Conservation (phyloP, 805 yeast genomes). For the Myxozyma nipponensis region DNA sequence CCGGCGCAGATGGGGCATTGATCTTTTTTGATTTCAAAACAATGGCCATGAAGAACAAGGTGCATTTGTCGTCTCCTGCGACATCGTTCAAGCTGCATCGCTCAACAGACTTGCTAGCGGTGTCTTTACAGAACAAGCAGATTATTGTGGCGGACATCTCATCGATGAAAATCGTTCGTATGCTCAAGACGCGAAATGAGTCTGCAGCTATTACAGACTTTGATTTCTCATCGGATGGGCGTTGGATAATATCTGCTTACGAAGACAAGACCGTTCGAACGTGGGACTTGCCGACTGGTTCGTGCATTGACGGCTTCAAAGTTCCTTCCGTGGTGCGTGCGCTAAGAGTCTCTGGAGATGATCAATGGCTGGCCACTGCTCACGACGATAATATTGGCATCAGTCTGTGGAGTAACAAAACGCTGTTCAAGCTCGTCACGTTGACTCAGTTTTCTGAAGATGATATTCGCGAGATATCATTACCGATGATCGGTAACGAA, state of each 20-base stretch:
- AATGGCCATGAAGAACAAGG: conserved; percentile 60
- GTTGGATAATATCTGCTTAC: conserved; percentile 84
- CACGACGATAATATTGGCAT: conserved; percentile 90
- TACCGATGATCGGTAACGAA: conserved; percentile 79
- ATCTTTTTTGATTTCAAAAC: conserved; percentile 82
- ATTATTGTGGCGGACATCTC: conserved; percentile 77
- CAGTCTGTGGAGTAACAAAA: conserved; percentile 84
- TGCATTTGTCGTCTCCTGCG: conserved; percentile 71
- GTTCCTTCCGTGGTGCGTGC: conserved; percentile 77
- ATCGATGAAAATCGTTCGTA: conserved; percentile 80
- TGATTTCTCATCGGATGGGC: conserved; percentile 91
- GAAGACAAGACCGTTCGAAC: conserved; percentile 86
- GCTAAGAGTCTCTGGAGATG: conserved; percentile 76
- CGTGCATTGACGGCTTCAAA: conserved; percentile 87
- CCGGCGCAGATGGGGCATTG: conserved; percentile 84
- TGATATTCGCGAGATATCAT: conserved; percentile 49
- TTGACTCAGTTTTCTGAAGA: conserved; percentile 72
- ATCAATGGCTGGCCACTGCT: conserved; percentile 86
- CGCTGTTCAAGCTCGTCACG: conserved; percentile 70
- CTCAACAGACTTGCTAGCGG: conserved; percentile 77
- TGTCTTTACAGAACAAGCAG: conserved; percentile 80
- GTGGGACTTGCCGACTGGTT: conserved; percentile 97
- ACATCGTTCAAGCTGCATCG: conserved; percentile 74
- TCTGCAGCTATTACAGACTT: conserved; percentile 78
- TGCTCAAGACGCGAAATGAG: conserved; percentile 76